Evolutionary conservation across 164 flowering plant species (phyloP), one percentile per base, ranked within the genome.

Genomic region (Aristolochia fimbriata): DNA sequence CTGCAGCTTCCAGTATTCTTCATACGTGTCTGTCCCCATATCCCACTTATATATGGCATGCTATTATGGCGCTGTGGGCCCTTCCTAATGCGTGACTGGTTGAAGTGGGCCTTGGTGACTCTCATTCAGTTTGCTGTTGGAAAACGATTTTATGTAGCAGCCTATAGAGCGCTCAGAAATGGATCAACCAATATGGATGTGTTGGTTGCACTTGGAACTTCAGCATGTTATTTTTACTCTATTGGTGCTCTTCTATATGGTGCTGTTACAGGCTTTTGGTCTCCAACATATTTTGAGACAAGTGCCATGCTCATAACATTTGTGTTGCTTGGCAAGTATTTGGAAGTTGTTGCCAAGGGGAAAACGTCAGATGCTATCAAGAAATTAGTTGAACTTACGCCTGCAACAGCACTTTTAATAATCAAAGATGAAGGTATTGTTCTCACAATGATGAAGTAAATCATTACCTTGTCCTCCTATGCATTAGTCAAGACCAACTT

Each of bases 121-220:
- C 50, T 87, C 55, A 80, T 94, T 59, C 99, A 94, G 66, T 94
- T 94, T 79, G 90, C 80, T 58, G 62, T 94, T 74, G 99, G 97
- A 37, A 91, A 83, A 78, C 88, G 97, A 47, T 94, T 94, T 73
- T 94, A 91, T 58, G 60, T 88, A 23, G 97, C 94, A 55, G 99
- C 97, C 57, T 75, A 74, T 31, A 84, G 93, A 76, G 99, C 99
- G 46, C 79, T 94, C 54, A 74, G 87, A 65, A 89, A 91, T 72
- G 78, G 96, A 55, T 81, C 97, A 17, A 84, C 97, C 25, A 94
- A 94, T 73, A 94, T 94, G 99, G 99, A 94, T 81, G 99, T 94
- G 45, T 76, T 94, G 76, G 92, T 94, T 68, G 97, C 96, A 45
- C 69, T 94, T 76, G 97, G 97, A 60, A 91, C 99, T 66, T 81